Evolutionary conservation across 1,284 basidiomycete species (phyloP).

Genomic region (Papiliotrema nemorosa): DNA sequence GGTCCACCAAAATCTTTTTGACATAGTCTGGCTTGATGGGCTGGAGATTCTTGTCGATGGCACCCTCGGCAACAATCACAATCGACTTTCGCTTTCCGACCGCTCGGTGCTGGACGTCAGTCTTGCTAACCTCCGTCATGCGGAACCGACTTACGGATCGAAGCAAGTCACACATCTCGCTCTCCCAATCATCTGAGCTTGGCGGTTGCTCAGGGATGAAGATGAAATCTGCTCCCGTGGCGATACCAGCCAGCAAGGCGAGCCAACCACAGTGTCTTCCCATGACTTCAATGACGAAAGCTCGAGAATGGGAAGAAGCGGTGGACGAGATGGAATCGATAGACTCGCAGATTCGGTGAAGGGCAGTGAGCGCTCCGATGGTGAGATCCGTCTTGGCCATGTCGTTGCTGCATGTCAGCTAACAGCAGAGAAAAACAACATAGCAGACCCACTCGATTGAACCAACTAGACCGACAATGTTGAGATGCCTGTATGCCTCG

Average conservation of each 20-base stretch:
- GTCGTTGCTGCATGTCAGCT: conserved; percentile 62
- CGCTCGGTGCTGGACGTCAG: conserved; percentile 66
- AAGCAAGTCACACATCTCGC: conserved; percentile 86
- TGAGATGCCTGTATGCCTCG: conserved; percentile 71
- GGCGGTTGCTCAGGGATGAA: conserved; percentile 96
- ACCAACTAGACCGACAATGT: conserved; percentile 94
- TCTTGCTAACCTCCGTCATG: neutral
- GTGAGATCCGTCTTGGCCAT: conserved; percentile 97
- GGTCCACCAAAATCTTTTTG: conserved; percentile 79
- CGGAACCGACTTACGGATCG: conserved; percentile 57
- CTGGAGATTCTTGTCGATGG: conserved; percentile 79
- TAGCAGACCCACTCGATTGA: conserved; percentile 68
- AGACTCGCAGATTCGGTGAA: conserved; percentile 94
- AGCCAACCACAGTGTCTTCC: conserved; percentile 98
- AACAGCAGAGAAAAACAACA: neutral
- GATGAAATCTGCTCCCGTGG: conserved; percentile 93
- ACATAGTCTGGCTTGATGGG: conserved; percentile 88
- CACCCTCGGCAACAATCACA: conserved; percentile 96
- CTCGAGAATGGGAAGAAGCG: conserved; percentile 89
- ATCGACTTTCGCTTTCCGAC: conserved; percentile 97
- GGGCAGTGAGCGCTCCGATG: conserved; percentile 91
- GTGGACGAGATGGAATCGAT: conserved; percentile 98
- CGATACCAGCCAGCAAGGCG: conserved; percentile 86
- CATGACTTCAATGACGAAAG: conserved; percentile 99
- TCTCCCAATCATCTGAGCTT: conserved; percentile 73